Evolutionary conservation across 805 yeast species (phyloP), one percentile per base, ranked within the genome.

Genomic region (Kazachstania martiniae): DNA sequence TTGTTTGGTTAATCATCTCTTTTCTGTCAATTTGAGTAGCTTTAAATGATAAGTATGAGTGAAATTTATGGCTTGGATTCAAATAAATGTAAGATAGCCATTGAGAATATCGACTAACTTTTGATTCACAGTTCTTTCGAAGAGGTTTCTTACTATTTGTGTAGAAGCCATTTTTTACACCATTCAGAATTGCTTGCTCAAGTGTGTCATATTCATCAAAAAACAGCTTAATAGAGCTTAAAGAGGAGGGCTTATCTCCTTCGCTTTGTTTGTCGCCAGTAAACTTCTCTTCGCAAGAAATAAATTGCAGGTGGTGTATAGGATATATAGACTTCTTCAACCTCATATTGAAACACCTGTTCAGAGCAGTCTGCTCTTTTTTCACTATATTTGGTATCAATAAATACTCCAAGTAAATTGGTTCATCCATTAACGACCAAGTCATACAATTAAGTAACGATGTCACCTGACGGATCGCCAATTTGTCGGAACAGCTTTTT

Each of bases 401-500:
- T 27, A 81, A 39, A 45, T 65, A 74, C 18, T 60, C 58, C 18
- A 81, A 45, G 33, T 39, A 53, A 0, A 53, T 31, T 4, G 54
- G 54, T 7, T 29, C 18, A 4, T 34, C 37, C 22, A 56, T 35
- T 40, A 68, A 10, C 61, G 47, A 4, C 62, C 61, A 59, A 2
- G 70, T 66, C 6, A 68, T 31, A 4, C 70, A 47, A 42, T 68
- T 77, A 26, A 70, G 50, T 3, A 78, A 30, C 0, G 85, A 79
- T 0, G 63, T 60, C 22, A 60, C 56, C 50, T 84, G 95, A 37
- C 67, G 66, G 30, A 77, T 32, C 27, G 82, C 66, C 17, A 89
- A 53, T 47, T 89, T 89, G 52, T 89, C 97, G 1, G 93, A 74
- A 51, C 97, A 89, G 1, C 95, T 83, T 52, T 86, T 89, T 19